phyloP scores from a whole-genome alignment of 2,329 filamentous ascomycete genomes.

The Ophiostoma australiae region DNA sequence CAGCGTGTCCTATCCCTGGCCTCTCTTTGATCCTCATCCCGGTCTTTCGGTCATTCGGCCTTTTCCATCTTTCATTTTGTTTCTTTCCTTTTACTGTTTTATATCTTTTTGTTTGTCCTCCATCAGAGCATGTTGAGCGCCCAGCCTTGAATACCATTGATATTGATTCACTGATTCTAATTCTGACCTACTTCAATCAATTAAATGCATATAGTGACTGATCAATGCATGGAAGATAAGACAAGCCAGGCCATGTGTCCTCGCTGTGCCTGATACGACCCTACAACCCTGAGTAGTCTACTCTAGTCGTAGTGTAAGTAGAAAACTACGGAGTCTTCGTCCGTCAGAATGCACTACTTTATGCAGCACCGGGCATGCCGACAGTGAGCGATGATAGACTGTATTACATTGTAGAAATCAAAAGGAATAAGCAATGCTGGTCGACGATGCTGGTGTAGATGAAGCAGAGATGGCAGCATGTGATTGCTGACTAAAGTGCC shows the following conservation, averaged over 20 bases:
- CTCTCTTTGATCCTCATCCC: background rate
- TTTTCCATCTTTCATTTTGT: background rate
- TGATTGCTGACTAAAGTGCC: background rate
- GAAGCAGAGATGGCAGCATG: background rate
- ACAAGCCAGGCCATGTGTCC: background rate
- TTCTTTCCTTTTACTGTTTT: background rate
- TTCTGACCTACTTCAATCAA: no score
- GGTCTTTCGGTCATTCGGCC: background rate
- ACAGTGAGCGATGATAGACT: background rate
- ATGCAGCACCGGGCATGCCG: conserved; percentile 5
- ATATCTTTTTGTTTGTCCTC: conserved; percentile 1
- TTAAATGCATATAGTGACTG: background rate
- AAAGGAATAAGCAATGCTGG: background rate
- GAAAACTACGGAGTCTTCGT: background rate
- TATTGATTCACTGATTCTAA: background rate
- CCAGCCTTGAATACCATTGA: background rate
- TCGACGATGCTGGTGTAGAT: background rate
- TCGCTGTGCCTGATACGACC: conserved; percentile 5
- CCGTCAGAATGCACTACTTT: background rate
- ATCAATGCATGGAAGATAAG: background rate
- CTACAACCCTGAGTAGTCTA: background rate
- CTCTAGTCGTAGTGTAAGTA: background rate
- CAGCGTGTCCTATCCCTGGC: conserved; percentile 6
- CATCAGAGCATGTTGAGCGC: conserved; percentile 13
- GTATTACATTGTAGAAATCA: background rate